Conservation (phyloP, 371 early-diverging fungal genomes). For the Syncephalis plumigaleata region DNA sequence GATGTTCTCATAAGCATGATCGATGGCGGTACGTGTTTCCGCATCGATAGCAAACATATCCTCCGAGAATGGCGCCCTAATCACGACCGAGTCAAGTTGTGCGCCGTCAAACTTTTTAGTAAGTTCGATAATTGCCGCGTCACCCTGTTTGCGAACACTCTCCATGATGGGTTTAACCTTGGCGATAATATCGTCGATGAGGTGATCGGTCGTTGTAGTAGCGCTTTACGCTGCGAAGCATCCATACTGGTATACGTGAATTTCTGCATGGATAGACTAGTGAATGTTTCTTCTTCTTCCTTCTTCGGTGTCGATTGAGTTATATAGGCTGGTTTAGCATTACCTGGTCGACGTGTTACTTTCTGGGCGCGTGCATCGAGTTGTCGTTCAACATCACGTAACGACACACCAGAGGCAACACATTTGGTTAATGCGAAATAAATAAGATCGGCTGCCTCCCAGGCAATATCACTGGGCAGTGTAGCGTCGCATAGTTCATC, state of each 20-base stretch:
- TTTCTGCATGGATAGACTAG: slow-evolving; percentile 41
- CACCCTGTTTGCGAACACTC: slow-evolving; percentile 66
- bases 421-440: slow-evolving; percentile 90
- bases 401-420: slow-evolving; percentile 54
- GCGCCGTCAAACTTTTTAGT: slow-evolving; percentile 87
- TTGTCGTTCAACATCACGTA: slow-evolving; percentile 74
- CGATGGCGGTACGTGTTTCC: slow-evolving; percentile 66
- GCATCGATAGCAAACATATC: slow-evolving; percentile 45
- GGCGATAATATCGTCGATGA: slow-evolving; percentile 61
- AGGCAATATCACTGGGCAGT: slow-evolving; percentile 61
- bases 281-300: slow-evolving; percentile 1
- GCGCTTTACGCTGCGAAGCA: slow-evolving; percentile 23
- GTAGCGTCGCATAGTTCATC: slow-evolving; percentile 77
- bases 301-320: background rate
- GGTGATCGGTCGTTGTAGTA: slow-evolving; percentile 83
- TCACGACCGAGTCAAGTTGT: slow-evolving; percentile 38
- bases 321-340: slow-evolving; percentile 72
- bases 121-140: slow-evolving; percentile 63
- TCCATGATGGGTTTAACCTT: slow-evolving; percentile 84
- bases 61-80: slow-evolving; percentile 70
- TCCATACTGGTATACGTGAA: slow-evolving; percentile 25
- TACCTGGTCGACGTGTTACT: slow-evolving; percentile 80
- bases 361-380: slow-evolving; percentile 68
- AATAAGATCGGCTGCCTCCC: slow-evolving; percentile 92
- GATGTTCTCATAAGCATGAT: slow-evolving; percentile 86